Evolutionary conservation across 495 filamentous ascomycete genomes (phyloP).

Genomic region (Aspergillus coremiiformis): DNA sequence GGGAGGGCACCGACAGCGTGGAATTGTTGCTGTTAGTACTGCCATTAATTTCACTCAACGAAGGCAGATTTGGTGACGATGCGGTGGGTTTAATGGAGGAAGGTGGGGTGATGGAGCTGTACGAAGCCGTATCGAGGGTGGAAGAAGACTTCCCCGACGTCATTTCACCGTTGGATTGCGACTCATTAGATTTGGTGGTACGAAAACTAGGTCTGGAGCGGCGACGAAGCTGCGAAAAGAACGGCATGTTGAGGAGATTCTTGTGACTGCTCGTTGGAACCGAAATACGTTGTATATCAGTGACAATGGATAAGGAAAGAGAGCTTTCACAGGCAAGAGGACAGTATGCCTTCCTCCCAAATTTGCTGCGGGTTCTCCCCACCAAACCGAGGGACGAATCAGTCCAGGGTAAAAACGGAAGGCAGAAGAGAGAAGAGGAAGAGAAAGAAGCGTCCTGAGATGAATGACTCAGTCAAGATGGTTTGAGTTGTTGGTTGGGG

Average conservation of each 20-base stretch:
- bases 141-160: constrained; percentile 54
- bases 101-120: constrained; percentile 50
- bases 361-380: constrained; percentile 4
- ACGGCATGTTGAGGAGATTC: constrained; percentile 40
- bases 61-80: constrained; percentile 48
- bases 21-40: constrained; percentile 31
- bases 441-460: neutral
- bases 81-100: constrained; percentile 51
- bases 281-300: neutral
- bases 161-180: constrained; percentile 40
- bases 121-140: constrained; percentile 52
- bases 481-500: neutral
- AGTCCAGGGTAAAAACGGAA: neutral
- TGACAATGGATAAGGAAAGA: neutral
- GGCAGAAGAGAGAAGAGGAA: neutral
- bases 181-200: constrained; percentile 41
- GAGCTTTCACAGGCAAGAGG: neutral
- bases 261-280: neutral
- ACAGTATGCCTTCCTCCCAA: neutral
- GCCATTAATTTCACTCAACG: constrained; percentile 38
- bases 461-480: neutral
- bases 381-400: neutral
- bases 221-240: constrained; percentile 72
- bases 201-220: constrained; percentile 61
- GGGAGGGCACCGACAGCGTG: constrained; percentile 31